Base-by-base conservation (phyloP, 306 rosid genomes). In the Cicer chorassanicum region DNA sequence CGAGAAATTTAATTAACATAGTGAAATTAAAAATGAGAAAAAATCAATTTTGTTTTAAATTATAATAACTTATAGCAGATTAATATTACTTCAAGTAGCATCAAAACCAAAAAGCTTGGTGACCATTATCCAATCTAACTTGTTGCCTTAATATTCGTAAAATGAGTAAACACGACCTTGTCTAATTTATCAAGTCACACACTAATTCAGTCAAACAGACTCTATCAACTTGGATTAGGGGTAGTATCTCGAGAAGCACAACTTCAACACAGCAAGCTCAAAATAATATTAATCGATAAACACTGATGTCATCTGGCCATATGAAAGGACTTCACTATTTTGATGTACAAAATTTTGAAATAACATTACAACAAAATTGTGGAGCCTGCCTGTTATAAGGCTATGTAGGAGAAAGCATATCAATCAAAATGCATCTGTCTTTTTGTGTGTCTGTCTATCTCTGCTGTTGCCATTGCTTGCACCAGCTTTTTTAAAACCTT, bases 311-410 rank as follows among this genome's bases (percentile, higher is more conserved):
- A 24, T 65, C 50, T 21, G 62, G 62, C 61, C 36, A 38, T 57
- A 12, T 9, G n/a, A 59, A 72, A 7, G 44, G 24, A 41, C 62
- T 21, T 70, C 6, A 19, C 66, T 42, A 43, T 14, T 66, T 68
- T 62, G 60, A 60, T 21, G 38, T 60, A 41, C 12, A 42, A 79
- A 7, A 49, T 10, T 80, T 11, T 19, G 43, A 76, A 6, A 50
- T 41, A 62, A 40, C 66, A 54, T 54, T 49, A 66, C 81, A 73
- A 82, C 86, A 83, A 86, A 83, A 81, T 55, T 86, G 84, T 61
- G 72, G 69, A 72, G 59, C 73, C 73, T 55, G 59, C 73, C 73
- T 55, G 38, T 61, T 53, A 38, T 13, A 42, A 24, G 78, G 76
- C 77, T 79, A 18, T 64, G 79, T 10, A 4, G 61, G 49, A 71